Evolutionary conservation across 306 rosid species (phyloP).

Genomic region (Abrus precatorius): DNA sequence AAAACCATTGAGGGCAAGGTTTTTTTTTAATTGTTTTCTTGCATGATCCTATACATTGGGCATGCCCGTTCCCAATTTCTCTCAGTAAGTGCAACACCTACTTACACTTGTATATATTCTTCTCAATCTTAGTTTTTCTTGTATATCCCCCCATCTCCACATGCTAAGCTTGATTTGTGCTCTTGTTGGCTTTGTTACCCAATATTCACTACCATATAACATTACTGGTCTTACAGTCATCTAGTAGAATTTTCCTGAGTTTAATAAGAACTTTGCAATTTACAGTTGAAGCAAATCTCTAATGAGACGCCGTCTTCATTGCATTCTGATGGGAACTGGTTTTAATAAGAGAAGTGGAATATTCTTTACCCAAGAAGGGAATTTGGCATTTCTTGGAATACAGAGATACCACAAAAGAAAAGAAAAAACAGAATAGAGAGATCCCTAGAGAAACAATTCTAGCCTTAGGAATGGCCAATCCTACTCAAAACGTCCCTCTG

Average conservation of each 20-base stretch:
- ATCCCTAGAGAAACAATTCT: background rate
- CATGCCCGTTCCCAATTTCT: background rate
- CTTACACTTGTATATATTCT: background rate
- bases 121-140: background rate
- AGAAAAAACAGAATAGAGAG: background rate
- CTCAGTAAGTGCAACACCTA: background rate
- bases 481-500: background rate
- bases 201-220: background rate
- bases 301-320: background rate
- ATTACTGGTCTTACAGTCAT: conserved; percentile 4
- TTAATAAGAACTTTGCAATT: background rate
- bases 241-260: background rate
- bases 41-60: background rate
- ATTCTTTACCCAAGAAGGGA: background rate
- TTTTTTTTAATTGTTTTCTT: background rate
- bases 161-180: conserved; percentile 10
- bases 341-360: background rate
- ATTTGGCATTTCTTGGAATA: background rate
- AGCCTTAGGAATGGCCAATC: background rate
- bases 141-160: background rate
- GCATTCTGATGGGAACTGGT: background rate
- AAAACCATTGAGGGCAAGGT: background rate
- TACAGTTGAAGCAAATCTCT: conserved; percentile 2
- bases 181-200: background rate
- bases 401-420: background rate